Evolutionary conservation across 495 filamentous ascomycete species (phyloP), one percentile per base, ranked within the genome.

Genomic region (Penicillium pancosmium): DNA sequence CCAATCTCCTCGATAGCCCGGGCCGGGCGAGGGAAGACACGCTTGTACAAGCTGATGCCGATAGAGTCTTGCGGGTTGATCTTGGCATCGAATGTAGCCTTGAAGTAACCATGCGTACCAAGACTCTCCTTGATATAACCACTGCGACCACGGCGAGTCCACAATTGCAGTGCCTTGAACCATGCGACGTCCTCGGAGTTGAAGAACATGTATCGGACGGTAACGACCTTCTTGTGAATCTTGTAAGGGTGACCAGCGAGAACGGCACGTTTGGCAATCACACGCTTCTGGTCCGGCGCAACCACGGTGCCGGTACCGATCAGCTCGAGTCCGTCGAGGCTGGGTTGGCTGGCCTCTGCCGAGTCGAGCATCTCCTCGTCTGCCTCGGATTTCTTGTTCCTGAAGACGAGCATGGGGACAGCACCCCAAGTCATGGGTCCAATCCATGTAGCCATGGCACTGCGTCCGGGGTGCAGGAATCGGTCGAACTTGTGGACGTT

Each of bases 191-290:
- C 95, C 73, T 96, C 91, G 15, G 83, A 72, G 75, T 96, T 96
- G 84, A 98, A 98, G 81, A 98, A 98, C 94, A 98, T 98, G 82
- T 98, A 98, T 23, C 94, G 88, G 21, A 98, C 86, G 1, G 95
- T 98, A 54, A 98, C 95, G 23, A 98, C 78, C 73, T 90, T 91
- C 79, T 93, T 94, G 83, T 98, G 93, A 65, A 98, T 98, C 80
- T 98, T 97, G 78, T 90, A 96, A 0, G 95, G 93, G 71, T 98
- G 94, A 40, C 94, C 94, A 0, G 94, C 96, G 54, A 98, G 81
- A 59, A 98, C 92, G 61, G 94, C 87, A 54, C 94, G 88, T 76
- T 98, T 98, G 59, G 93, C 92, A 53, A 98, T 85, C 16, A 98
- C 88, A 43, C 95, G 88, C 31, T 79, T 76, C 9, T 85, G 88